Evolutionary conservation across 352 stramenopile species (phyloP), one percentile per base, ranked within the genome.

Genomic region (Phytopythium mirpurense): DNA sequence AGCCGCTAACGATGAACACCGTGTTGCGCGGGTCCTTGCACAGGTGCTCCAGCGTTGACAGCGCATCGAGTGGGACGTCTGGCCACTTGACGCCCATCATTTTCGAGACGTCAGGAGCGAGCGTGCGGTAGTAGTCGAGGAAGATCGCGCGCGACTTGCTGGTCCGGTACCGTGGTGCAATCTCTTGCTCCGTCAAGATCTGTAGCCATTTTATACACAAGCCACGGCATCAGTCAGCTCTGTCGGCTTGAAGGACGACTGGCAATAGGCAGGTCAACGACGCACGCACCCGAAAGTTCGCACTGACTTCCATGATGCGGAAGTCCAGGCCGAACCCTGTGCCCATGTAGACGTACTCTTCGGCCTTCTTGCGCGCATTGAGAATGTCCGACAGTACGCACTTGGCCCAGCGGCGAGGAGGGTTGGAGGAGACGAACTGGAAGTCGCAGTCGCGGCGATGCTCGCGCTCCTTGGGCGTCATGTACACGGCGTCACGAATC

Each of bases 91-190:
- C 74, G 10, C 70, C 70, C 57, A 77, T 93, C 26, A 98, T 76
- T 29, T 78, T 84, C 10, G 78, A 85, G 9, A 87, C 77, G 55
- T 98, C 96, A 8, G 88, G 89, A 10, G 98, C 83, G 21, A 99
- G 86, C 2, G 97, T 99, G 49, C 97, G 96, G 49, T 98, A 98
- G 59, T 99, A 99, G 63, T 99, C 97, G 23, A 99, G 73, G 53
- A 99, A 92, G 60, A 99, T 98, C 3, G 98, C 79, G 10, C 94
- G 81, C 5, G 75, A 79, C 14, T 70, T 81, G 67, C 80, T 91
- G 8, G 76, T 83, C 8, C 72, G 67, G 56, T 91, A 93, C 3
- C 58, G 57, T n/a, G 74, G 74, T 2, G 69, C 57, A 46, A 90
- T 63, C 32, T 88, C 72, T 23, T 81, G 63, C n/a, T 85, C 72